These are phyloP conservation scores for Tylopilus vinaceipallidus DNA, from an alignment of 768 basidiomycete species.

Conservation along the genomic window DNA sequence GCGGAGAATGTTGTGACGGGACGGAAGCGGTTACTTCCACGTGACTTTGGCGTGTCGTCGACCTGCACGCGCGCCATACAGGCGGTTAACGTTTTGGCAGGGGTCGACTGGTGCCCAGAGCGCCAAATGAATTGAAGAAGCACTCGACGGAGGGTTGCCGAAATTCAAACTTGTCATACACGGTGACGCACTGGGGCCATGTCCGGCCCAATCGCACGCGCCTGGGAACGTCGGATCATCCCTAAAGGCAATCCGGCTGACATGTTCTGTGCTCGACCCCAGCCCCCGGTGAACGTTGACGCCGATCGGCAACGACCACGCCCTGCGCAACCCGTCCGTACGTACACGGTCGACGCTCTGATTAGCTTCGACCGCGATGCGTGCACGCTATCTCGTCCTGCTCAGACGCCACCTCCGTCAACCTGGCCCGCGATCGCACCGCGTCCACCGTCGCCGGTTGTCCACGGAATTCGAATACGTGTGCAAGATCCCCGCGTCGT, in stretches of 20 bases:
- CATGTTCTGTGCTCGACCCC: neutral
- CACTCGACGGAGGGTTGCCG: neutral
- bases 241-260: neutral
- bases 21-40: neutral
- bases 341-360: neutral
- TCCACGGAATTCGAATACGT: conserved; percentile 7
- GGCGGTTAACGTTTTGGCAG: neutral
- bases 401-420: neutral
- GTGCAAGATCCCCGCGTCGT: conserved; percentile 20
- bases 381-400: neutral
- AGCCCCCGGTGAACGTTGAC: neutral
- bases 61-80: neutral
- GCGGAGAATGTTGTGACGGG: neutral
- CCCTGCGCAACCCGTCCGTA: neutral
- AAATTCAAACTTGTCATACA: neutral
- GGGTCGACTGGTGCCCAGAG: neutral
- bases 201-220: conserved; percentile 4
- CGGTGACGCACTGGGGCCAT: too few species aligned
- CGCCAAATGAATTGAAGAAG: too few species aligned
- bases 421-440: neutral
- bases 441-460: neutral
- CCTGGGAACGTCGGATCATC: neutral
- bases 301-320: neutral
- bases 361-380: neutral
- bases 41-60: neutral